These are phyloP conservation scores for Trichoderma sp. DNA, from an alignment of 2,329 filamentous ascomycete genomes.

Conservation along the genomic window DNA sequence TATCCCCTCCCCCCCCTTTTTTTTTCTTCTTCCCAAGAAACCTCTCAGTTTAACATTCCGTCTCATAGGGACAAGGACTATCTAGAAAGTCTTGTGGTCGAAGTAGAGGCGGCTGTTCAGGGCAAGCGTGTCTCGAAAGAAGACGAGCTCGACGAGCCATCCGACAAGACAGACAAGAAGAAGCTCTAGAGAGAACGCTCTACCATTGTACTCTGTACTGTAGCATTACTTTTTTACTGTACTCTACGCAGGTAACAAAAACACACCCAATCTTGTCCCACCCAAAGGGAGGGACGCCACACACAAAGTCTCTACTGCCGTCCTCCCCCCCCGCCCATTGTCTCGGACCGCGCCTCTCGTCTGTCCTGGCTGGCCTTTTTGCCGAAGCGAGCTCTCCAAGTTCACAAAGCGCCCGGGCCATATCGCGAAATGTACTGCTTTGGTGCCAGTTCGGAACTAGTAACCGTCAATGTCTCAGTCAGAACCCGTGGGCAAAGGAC, in stretches of 20 bases:
- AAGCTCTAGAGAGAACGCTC: not conserved
- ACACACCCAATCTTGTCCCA: not conserved
- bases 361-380: not conserved
- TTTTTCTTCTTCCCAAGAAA: not conserved
- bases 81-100: constrained; percentile 72
- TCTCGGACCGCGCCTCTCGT: not conserved
- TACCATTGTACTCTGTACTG: not conserved
- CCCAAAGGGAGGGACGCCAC: not conserved
- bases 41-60: not conserved
- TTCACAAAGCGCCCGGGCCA: not conserved
- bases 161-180: constrained; percentile 9
- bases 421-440: not conserved
- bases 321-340: not conserved
- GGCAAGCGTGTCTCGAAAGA: constrained; percentile 68
- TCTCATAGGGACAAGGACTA: constrained; percentile 63
- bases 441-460: not conserved
- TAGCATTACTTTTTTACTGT: too few relatives aligned
- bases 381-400: not conserved
- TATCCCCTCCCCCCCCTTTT: not conserved
- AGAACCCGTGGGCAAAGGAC: not conserved
- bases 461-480: not conserved
- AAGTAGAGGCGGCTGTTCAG: constrained; percentile 73
- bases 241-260: not conserved
- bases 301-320: not conserved
- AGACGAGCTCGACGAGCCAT: constrained; percentile 62